A percentile compares a stretch with the other conserved stretches of the same genome.
Conservation (phyloP, 495 filamentous ascomycete species). For the Aspergillus panamensis region DNA sequence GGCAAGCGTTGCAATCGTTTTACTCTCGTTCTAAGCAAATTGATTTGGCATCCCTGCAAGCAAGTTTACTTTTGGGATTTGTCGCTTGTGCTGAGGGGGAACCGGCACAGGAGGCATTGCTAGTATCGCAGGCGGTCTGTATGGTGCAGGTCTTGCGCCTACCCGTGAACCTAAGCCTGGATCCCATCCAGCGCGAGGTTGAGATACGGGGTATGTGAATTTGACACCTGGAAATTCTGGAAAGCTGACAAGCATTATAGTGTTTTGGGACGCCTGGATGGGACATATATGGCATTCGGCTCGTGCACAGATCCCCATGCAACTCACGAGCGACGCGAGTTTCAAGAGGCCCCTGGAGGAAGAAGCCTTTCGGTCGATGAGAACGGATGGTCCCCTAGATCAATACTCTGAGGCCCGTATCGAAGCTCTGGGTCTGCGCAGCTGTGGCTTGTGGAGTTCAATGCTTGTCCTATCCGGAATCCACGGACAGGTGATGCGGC, state of each 20-base stretch:
- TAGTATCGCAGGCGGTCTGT: constrained; percentile 7
- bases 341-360: constrained; percentile 7
- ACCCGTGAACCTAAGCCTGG: not conserved
- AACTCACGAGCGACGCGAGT: not conserved
- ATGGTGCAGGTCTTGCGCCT: constrained; percentile 7
- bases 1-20: constrained; percentile 1
- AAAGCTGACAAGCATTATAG: not conserved
- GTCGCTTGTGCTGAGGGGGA: constrained; percentile 5
- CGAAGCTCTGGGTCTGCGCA: constrained; percentile 4
- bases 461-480: constrained; percentile 7
- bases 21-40: constrained; percentile 1
- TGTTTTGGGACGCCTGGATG: constrained; percentile 9
- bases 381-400: not conserved
- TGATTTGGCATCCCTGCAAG: constrained; percentile 5
- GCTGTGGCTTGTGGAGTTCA: constrained; percentile 6
- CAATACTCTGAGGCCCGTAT: constrained; percentile 1
- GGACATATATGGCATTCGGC: constrained; percentile 3
- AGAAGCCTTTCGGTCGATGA: constrained; percentile 4
- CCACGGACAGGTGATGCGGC: constrained; percentile 7
- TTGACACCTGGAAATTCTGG: not conserved
- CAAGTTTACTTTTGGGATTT: not conserved
- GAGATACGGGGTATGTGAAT: constrained; percentile 3
- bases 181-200: constrained; percentile 9
- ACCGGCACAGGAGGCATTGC: constrained; percentile 3
- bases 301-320: constrained; percentile 2